phyloP scores from a whole-genome alignment of 805 yeast species.

The Starmerella sp. region DNA sequence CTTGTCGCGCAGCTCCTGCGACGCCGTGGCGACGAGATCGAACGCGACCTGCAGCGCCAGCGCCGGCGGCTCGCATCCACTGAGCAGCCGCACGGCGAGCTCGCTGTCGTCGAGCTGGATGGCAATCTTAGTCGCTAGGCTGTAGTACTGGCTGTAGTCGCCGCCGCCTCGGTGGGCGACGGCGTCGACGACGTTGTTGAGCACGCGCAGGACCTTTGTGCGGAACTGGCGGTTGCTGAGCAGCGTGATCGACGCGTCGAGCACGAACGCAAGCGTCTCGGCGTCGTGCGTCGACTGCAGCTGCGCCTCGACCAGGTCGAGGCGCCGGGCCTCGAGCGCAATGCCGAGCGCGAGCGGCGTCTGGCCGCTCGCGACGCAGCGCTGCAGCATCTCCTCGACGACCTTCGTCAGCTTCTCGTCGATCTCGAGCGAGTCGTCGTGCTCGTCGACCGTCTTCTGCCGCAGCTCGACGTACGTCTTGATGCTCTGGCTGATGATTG shows the following conservation, averaged over 20 bases:
- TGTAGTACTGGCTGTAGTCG: constrained; percentile 63
- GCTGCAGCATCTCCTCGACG: constrained; percentile 76
- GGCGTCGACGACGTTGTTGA: constrained; percentile 49
- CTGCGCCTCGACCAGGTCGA: constrained; percentile 62
- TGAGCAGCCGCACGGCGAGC: constrained; percentile 60
- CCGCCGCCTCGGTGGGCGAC: constrained; percentile 12
- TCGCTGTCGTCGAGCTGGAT: constrained; percentile 73
- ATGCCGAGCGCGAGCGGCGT: constrained; percentile 78
- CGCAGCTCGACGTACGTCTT: constrained; percentile 64
- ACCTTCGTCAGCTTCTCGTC: constrained; percentile 56
- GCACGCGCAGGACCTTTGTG: constrained; percentile 46
- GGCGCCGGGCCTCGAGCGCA: constrained; percentile 74
- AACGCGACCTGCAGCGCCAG: constrained; percentile 89
- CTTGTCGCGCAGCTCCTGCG: constrained; percentile 70
- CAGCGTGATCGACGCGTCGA: constrained; percentile 54
- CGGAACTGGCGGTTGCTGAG: constrained; percentile 58
- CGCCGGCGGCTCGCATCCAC: constrained; percentile 41
- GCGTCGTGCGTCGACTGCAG: constrained; percentile 31
- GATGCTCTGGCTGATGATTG: constrained; percentile 87
- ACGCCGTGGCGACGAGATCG: constrained; percentile 81
- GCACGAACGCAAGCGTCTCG: constrained; percentile 45
- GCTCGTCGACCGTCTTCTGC: constrained; percentile 37
- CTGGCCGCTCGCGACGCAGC: constrained; percentile 64
- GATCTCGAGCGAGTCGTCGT: constrained; percentile 24
- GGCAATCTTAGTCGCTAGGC: constrained; percentile 70